phyloP scores from a whole-genome alignment of 1,284 basidiomycete genomes.

The Fomitopsis schrenkii region DNA sequence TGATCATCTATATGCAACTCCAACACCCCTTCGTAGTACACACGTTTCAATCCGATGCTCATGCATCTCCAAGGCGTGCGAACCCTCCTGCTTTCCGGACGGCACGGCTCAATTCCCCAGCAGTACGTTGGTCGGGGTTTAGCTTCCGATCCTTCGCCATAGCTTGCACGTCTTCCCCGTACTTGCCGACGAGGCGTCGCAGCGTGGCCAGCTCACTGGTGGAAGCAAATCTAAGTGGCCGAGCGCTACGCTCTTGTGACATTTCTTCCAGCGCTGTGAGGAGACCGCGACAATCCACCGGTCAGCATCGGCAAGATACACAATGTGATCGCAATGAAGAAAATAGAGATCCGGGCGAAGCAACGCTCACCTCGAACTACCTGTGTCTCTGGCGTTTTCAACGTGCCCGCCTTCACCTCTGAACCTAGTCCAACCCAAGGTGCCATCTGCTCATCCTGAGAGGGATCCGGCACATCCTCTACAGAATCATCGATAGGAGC shows the following conservation, averaged over 20 bases:
- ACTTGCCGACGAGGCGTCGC: slow-evolving; percentile 58
- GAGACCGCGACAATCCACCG: slow-evolving; percentile 13
- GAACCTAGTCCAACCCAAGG: slow-evolving; percentile 29
- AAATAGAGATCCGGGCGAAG: slow-evolving; percentile 4
- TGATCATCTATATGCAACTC: neutral
- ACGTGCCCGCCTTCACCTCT: slow-evolving; percentile 15
- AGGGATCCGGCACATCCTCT: slow-evolving; percentile 25
- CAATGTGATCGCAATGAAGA: slow-evolving; percentile 7
- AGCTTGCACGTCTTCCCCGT: slow-evolving; percentile 69
- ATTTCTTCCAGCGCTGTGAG: slow-evolving; percentile 43
- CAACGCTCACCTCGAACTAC: slow-evolving; percentile 31
- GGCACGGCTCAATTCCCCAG: slow-evolving; percentile 72
- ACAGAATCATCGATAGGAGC: slow-evolving; percentile 20
- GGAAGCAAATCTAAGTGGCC: slow-evolving; percentile 63
- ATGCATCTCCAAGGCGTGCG: slow-evolving; percentile 18
- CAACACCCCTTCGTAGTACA: neutral
- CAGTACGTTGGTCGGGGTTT: slow-evolving; percentile 86
- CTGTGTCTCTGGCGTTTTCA: slow-evolving; percentile 15
- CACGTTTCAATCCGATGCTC: slow-evolving; percentile 11
- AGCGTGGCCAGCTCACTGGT: slow-evolving; percentile 71
- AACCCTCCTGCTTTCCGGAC: slow-evolving; percentile 48
- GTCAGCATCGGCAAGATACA: neutral
- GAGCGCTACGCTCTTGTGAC: slow-evolving; percentile 35
- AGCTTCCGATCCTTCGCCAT: slow-evolving; percentile 82
- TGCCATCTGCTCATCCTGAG: slow-evolving; percentile 26